phyloP scores from a whole-genome alignment of 179 eudicot species.

The Sideroxylon spinosum region DNA sequence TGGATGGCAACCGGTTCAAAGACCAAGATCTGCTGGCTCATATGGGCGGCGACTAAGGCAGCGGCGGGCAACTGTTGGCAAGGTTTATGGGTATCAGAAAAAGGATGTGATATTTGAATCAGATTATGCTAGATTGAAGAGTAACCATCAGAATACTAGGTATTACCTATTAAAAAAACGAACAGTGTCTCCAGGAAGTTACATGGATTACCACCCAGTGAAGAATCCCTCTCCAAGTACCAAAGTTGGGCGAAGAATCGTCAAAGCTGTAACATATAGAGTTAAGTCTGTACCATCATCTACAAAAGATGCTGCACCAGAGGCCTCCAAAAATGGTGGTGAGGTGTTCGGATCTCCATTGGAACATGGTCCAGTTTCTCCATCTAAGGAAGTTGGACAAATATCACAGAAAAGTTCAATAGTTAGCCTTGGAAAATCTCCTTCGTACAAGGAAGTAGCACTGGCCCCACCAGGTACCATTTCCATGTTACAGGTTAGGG shows the following conservation, averaged over 20 bases:
- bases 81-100: conserved; percentile 66
- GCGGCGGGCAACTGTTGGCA: conserved; percentile 49
- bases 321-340: conserved; percentile 36
- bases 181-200: conserved; percentile 51
- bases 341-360: conserved; percentile 28
- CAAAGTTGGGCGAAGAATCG: conserved; percentile 73
- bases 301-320: conserved; percentile 35
- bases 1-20: conserved; percentile 96
- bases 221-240: conserved; percentile 44
- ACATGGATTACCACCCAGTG: conserved; percentile 49
- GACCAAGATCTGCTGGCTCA: conserved; percentile 79
- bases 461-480: conserved; percentile 95
- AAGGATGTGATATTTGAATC: conserved; percentile 55
- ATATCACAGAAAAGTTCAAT: conserved; percentile 61
- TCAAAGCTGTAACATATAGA: conserved; percentile 75
- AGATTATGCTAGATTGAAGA: conserved; percentile 50
- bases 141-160: conserved; percentile 48
- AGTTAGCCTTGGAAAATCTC: conserved; percentile 86
- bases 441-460: conserved; percentile 98
- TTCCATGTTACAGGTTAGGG: conserved; percentile 53
- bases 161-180: conserved; percentile 72
- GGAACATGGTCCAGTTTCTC: conserved; percentile 28
- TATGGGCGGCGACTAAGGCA: conserved; percentile 70
- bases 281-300: conserved; percentile 76
- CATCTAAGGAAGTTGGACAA: conserved; percentile 32